These are phyloP conservation scores for Geosmithia putterillii DNA, from an alignment of 2,329 filamentous ascomycete species.

Conservation along the genomic window DNA sequence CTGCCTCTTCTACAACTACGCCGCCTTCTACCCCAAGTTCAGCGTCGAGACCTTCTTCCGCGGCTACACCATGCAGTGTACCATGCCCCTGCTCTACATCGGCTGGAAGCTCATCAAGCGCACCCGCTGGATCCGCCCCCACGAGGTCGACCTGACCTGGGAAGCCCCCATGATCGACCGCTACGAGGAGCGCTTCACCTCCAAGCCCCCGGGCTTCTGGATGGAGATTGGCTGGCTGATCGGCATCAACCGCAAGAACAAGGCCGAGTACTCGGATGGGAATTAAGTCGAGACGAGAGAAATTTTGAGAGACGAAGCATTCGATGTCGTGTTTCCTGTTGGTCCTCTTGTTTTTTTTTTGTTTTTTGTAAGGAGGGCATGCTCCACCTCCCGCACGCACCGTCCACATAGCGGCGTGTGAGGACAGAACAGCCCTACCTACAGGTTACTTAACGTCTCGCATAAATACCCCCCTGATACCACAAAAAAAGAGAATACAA, in stretches of 20 bases:
- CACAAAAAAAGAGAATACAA: too few relatives aligned
- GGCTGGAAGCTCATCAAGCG: slow-evolving; percentile 53
- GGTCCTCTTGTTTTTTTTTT: too few relatives aligned
- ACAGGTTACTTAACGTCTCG: too few relatives aligned
- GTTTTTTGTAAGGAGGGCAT: too few relatives aligned
- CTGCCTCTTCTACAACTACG: slow-evolving; percentile 43
- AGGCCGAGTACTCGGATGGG: neutral
- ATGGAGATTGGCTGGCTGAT: slow-evolving; percentile 35
- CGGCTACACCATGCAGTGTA: slow-evolving; percentile 45
- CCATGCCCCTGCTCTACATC: slow-evolving; percentile 39
- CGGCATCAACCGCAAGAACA: slow-evolving; percentile 18
- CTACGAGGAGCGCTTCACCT: slow-evolving; percentile 36
- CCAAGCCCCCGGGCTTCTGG: slow-evolving; percentile 39
- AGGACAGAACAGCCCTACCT: too few relatives aligned
- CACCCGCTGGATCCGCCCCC: slow-evolving; percentile 39
- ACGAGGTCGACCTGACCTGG: slow-evolving; percentile 48
- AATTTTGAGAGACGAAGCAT: neutral
- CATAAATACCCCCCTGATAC: too few relatives aligned
- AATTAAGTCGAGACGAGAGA: neutral
- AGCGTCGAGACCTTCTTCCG: slow-evolving; percentile 31
- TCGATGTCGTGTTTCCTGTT: neutral
- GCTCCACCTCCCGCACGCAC: too few relatives aligned
- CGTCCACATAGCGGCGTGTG: too few relatives aligned
- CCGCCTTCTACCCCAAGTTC: slow-evolving; percentile 33
- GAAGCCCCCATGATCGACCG: slow-evolving; percentile 46